Percentiles rank a stretch among this genome's conserved stretches.
These are phyloP conservation scores for Brassica cretica DNA, from an alignment of 345 rosid genomes.

Conservation along the genomic window DNA sequence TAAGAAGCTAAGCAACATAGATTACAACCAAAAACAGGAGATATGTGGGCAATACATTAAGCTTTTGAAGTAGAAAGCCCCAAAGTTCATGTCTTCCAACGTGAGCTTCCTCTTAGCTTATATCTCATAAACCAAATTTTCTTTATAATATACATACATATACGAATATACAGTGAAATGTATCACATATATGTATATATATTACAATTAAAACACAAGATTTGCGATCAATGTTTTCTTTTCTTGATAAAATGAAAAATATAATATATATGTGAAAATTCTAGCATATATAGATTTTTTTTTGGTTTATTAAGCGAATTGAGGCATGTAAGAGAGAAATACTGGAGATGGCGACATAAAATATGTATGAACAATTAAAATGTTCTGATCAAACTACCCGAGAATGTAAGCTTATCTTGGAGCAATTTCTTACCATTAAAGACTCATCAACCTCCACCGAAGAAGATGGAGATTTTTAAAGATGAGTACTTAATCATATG, in stretches of 20 bases:
- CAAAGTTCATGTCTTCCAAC: constrained; percentile 85
- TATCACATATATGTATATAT: background rate
- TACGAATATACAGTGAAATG: background rate
- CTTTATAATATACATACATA: background rate
- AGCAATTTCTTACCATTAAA: constrained; percentile 77
- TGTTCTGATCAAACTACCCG: constrained; percentile 86
- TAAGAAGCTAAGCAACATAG: constrained; percentile 41
- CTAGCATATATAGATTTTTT: background rate
- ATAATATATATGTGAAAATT: background rate
- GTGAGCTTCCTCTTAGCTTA: constrained; percentile 92
- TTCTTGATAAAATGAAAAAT: background rate
- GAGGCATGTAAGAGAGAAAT: constrained; percentile 74
- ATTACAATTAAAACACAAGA: background rate
- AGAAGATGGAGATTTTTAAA: constrained; percentile 31
- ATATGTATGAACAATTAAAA: constrained; percentile 63
- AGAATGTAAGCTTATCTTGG: constrained; percentile 70
- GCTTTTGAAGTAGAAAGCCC: constrained; percentile 84
- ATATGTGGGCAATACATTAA: constrained; percentile 59
- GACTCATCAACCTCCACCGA: constrained; percentile 32
- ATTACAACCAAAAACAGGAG: constrained; percentile 53
- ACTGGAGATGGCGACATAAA: constrained; percentile 57
- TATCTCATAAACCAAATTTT: constrained; percentile 70
- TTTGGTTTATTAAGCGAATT: constrained; percentile 56
- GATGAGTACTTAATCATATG: too few relatives aligned
- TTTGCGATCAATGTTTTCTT: background rate